These are phyloP conservation scores for Boletus huronensis DNA, from an alignment of 768 basidiomycete species.

Conservation along the genomic window DNA sequence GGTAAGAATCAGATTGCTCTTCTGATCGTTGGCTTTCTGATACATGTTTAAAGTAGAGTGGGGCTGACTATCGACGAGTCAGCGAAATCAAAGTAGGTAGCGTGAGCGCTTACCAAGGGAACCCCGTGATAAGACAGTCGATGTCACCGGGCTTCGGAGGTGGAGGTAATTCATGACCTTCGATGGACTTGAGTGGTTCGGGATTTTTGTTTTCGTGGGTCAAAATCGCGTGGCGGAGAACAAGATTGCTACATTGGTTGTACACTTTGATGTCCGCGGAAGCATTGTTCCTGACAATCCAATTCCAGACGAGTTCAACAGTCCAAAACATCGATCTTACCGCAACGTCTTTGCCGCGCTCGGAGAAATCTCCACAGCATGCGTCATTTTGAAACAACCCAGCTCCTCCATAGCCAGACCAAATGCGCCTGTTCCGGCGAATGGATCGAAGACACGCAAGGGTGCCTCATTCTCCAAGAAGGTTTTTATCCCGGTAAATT, in stretches of 20 bases:
- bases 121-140: constrained; percentile 64
- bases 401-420: constrained; percentile 53
- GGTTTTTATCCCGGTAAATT: constrained; percentile 30
- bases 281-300: constrained; percentile 42
- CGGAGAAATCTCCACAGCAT: constrained; percentile 72
- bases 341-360: constrained; percentile 65
- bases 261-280: constrained; percentile 51
- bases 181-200: constrained; percentile 38
- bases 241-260: constrained; percentile 68
- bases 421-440: constrained; percentile 56
- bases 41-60: constrained; percentile 75
- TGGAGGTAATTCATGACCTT: constrained; percentile 39
- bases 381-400: constrained; percentile 55
- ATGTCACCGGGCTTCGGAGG: constrained; percentile 52
- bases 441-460: constrained; percentile 40
- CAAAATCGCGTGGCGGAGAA: constrained; percentile 59
- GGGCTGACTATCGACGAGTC: constrained; percentile 52
- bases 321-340: constrained; percentile 35
- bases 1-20: constrained; percentile 67
- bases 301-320: not conserved
- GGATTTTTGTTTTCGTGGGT: constrained; percentile 39
- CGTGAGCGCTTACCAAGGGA: constrained; percentile 59
- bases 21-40: constrained; percentile 60
- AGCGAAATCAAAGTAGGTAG: not conserved
- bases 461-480: constrained; percentile 29